Conservation (phyloP, 352 stramenopile species). For the Albugo candida region DNA sequence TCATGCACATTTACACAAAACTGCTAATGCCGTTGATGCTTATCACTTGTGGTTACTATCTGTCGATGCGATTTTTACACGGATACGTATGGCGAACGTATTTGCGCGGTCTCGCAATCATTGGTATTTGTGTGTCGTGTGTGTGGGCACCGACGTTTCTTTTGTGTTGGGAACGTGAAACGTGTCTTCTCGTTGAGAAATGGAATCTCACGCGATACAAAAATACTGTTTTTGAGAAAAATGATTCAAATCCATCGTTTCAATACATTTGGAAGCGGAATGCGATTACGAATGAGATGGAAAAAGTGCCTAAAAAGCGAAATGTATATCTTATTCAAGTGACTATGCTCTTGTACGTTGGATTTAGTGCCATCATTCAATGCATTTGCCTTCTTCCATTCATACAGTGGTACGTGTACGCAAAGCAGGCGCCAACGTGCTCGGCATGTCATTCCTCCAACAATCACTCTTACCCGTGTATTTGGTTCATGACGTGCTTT, state of each 20-base stretch:
- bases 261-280: conserved; percentile 78
- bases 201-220: conserved; percentile 80
- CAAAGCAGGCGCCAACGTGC: conserved; percentile 66
- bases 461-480: conserved; percentile 32
- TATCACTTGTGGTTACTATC: conserved; percentile 51
- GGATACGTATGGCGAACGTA: conserved; percentile 48
- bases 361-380: conserved; percentile 52
- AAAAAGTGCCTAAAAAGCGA: conserved; percentile 66
- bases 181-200: conserved; percentile 71
- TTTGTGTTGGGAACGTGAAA: conserved; percentile 72
- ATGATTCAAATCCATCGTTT: conserved; percentile 71
- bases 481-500: conserved; percentile 76
- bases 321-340: conserved; percentile 74
- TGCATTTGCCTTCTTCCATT: conserved; percentile 71
- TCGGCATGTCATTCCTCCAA: conserved; percentile 22
- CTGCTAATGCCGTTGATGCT: conserved; percentile 50
- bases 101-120: conserved; percentile 35
- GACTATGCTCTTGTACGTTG: conserved; percentile 73
- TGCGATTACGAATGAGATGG: conserved; percentile 73
- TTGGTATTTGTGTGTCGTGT: conserved; percentile 51
- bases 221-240: conserved; percentile 75
- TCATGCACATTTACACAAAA: conserved; percentile 84
- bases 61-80: conserved; percentile 42
- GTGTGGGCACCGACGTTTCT: conserved; percentile 73
- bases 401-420: conserved; percentile 81